Base-by-base conservation (phyloP, 768 basidiomycete species). In the Tephrocybe sp. region DNA sequence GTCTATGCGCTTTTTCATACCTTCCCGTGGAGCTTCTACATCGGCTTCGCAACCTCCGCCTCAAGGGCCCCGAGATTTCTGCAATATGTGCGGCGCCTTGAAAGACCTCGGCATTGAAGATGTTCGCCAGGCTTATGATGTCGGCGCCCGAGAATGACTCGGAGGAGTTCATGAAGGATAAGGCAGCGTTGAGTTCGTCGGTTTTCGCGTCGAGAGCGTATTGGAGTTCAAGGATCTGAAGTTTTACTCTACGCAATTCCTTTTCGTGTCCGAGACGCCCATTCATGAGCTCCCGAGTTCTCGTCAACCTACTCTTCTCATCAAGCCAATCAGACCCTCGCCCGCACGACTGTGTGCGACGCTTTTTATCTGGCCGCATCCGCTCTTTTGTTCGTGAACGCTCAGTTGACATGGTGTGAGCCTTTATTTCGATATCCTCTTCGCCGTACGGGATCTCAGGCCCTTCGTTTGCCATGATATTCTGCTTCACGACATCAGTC, bases 41-140 rank as follows among this genome's bases (percentile, higher is more conserved):
- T 11, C 9, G 34, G 5, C 34, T 9, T 15, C 34, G 34, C 5
- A n/a, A 35, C 64, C 51, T 60, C 50, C 44, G 40, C 40, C 31
- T 48, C 24, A 59, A 64, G 12, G 65, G 62, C 8, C 59, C 60
- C 56, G 77, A 64, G 1, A 66, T 57, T 45, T 82, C 79, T 4
- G 80, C 71, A 65, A 82, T 72, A 47, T 64, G 67, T 1, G 79
- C 76, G 1, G 79, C 73, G 11, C 69, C 70, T 54, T 83, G 80
- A 26, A 76, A 68, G 21, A 83, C 76, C 43, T 79, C 75, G 4
- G 69, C 62, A 52, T 83, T 83, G 28, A 84, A 61, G 11, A 62
- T 60, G 43, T 74, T 65, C n/a, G 82, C 63, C 59, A 77, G 67
- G 8, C 55, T 61, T 35, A 74, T 72, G 26, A 82, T 71, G 31